Evolutionary conservation across 139 green algal genomes (phyloP).

Genomic region (Micractinium sp.): DNA sequence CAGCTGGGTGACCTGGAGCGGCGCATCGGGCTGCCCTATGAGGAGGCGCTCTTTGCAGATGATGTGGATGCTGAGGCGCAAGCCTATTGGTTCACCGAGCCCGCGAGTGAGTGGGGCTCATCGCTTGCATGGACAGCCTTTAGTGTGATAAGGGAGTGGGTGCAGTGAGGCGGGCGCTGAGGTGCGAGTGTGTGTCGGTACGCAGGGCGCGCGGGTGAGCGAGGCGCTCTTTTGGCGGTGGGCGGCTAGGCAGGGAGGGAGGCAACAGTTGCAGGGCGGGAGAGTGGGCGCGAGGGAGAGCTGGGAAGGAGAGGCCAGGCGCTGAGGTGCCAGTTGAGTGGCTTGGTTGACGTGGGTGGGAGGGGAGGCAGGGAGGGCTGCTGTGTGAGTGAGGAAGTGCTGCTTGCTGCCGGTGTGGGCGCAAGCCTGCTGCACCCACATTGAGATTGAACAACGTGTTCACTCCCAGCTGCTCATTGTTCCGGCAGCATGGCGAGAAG

Average conservation of each 20-base stretch:
- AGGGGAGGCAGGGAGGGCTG: too few relatives aligned
- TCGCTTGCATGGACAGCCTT: too few relatives aligned
- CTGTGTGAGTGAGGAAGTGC: not conserved
- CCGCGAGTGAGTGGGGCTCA: slow-evolving; percentile 10
- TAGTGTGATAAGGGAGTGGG: too few relatives aligned
- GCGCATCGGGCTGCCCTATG: slow-evolving; percentile 37
- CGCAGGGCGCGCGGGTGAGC: not conserved
- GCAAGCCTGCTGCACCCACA: too few relatives aligned
- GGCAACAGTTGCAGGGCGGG: not conserved
- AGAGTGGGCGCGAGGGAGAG: not conserved
- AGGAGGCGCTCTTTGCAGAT: slow-evolving; percentile 45
- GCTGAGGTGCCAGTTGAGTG: not conserved
- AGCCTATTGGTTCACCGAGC: slow-evolving; percentile 58
- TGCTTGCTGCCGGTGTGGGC: not conserved
- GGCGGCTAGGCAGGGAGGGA: not conserved
- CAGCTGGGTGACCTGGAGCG: slow-evolving; percentile 37
- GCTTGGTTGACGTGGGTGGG: not conserved
- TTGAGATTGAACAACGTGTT: not conserved
- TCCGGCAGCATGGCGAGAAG: too few relatives aligned
- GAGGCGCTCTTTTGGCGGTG: too few relatives aligned
- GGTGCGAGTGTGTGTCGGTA: too few relatives aligned
- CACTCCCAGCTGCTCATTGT: not conserved
- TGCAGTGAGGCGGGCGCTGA: too few relatives aligned
- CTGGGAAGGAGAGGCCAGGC: not conserved
- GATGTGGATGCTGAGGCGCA: slow-evolving; percentile 41